Evolutionary conservation across 352 stramenopile species (phyloP).

Genomic region (Paralagenidium karlingii): DNA sequence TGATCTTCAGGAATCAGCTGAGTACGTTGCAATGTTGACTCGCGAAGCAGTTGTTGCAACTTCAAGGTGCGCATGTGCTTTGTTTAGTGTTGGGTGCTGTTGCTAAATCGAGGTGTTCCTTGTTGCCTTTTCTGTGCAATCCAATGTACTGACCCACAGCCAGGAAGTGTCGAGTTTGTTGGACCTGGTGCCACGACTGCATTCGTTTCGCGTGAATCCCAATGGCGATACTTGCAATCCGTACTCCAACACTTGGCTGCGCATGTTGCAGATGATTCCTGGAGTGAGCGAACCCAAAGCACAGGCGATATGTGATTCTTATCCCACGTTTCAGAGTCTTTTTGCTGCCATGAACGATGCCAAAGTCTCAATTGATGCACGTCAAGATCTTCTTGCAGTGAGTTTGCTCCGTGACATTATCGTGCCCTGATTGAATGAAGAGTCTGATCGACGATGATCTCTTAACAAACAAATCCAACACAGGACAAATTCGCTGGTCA

Average conservation of each 20-base stretch:
- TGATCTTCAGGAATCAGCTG: neutral
- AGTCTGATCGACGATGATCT: slow-evolving; percentile 24
- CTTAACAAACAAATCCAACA: slow-evolving; percentile 24
- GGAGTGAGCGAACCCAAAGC: slow-evolving; percentile 58
- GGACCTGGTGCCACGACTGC: slow-evolving; percentile 35
- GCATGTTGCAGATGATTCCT: slow-evolving; percentile 72
- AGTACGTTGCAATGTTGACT: slow-evolving; percentile 30
- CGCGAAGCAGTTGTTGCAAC: slow-evolving; percentile 36
- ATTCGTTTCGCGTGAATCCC: slow-evolving; percentile 40
- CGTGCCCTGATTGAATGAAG: too few relatives aligned
- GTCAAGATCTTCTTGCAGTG: too few relatives aligned
- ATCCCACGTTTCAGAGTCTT: slow-evolving; percentile 40
- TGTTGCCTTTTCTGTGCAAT: too few relatives aligned
- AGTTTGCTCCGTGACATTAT: too few relatives aligned
- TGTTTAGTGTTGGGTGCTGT: too few relatives aligned
- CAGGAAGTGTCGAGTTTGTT: slow-evolving; percentile 30
- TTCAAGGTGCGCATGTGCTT: too few relatives aligned
- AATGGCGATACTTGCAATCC: slow-evolving; percentile 24
- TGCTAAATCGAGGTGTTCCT: too few relatives aligned
- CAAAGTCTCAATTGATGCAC: too few relatives aligned
- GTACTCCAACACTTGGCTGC: slow-evolving; percentile 50
- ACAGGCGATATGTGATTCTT: slow-evolving; percentile 45
- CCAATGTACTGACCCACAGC: too few relatives aligned
- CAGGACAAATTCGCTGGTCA: slow-evolving; percentile 33
- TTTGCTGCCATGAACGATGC: too few relatives aligned